phyloP scores from a whole-genome alignment of 2,329 filamentous ascomycete species.

The Fusarium secorum region DNA sequence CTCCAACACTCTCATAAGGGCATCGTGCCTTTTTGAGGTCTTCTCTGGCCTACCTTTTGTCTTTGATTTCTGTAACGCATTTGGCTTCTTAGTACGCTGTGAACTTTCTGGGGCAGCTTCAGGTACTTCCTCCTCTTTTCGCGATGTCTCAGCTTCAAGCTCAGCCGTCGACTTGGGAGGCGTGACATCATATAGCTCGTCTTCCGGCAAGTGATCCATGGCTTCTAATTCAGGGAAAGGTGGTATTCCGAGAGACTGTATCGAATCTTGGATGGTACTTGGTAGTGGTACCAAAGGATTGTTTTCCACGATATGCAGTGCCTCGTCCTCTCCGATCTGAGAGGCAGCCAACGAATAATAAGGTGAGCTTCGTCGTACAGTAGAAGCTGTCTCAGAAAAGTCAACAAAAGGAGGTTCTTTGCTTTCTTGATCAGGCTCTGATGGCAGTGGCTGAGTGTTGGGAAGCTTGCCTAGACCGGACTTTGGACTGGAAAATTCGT shows the following conservation, averaged over 20 bases:
- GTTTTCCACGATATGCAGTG: constrained; percentile 29
- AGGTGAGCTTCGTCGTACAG: constrained; percentile 45
- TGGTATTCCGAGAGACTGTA: neutral
- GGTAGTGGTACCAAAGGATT: constrained; percentile 3
- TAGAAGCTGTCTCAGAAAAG: constrained; percentile 50
- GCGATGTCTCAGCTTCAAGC: neutral
- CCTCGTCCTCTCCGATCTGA: neutral
- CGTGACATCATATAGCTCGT: constrained; percentile 43
- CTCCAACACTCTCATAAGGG: neutral
- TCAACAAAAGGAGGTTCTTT: constrained; percentile 31
- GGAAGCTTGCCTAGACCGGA: constrained; percentile 39
- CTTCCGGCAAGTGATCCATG: constrained; percentile 36
- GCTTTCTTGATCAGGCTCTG: neutral
- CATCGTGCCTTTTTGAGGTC: neutral
- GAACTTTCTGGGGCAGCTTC: neutral
- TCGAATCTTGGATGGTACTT: neutral
- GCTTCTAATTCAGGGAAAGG: neutral
- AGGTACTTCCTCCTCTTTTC: neutral
- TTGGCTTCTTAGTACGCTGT: neutral
- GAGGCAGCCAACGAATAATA: constrained; percentile 5
- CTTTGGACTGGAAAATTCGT: constrained; percentile 43
- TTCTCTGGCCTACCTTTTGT: neutral
- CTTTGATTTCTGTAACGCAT: neutral
- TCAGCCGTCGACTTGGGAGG: constrained; percentile 20
- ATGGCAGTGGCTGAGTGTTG: constrained; percentile 44